Percentiles rank a stretch among this genome's conserved stretches.
Conservation (phyloP, 345 rosid species). For the Lepidium didymum region DNA sequence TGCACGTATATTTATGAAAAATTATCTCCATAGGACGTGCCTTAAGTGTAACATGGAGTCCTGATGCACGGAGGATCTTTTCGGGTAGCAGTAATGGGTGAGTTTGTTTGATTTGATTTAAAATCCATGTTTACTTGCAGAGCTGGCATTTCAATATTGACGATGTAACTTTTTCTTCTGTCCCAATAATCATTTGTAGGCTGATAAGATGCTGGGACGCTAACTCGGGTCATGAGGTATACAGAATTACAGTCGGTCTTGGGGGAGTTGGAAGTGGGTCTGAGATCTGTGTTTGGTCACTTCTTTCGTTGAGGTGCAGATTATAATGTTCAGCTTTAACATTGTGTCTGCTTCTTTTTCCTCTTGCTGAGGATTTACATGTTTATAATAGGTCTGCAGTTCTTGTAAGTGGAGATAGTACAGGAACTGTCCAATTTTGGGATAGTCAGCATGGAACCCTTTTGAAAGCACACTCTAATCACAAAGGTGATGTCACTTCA, state of each 20-base stretch:
- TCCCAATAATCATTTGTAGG: slow-evolving; percentile 36
- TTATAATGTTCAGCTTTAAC: background rate
- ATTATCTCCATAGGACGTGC: slow-evolving; percentile 52
- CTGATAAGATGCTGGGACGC: slow-evolving; percentile 91
- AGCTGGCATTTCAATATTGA: background rate
- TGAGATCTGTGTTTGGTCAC: slow-evolving; percentile 80
- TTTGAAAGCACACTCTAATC: slow-evolving; percentile 66
- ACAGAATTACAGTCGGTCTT: slow-evolving; percentile 76
- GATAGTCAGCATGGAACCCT: slow-evolving; percentile 78
- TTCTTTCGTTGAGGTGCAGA: slow-evolving; percentile 71
- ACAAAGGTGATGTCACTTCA: slow-evolving; percentile 85
- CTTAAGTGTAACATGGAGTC: slow-evolving; percentile 73
- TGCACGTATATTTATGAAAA: background rate
- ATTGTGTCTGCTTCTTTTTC: background rate
- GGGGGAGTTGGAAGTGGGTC: slow-evolving; percentile 63
- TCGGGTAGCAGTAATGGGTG: slow-evolving; percentile 96
- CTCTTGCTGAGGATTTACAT: slow-evolving; percentile 12
- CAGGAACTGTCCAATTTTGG: slow-evolving; percentile 95
- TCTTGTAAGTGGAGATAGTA: slow-evolving; percentile 90
- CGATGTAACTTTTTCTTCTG: background rate
- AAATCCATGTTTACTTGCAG: background rate
- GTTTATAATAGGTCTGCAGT: slow-evolving; percentile 50
- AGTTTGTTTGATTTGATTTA: slow-evolving; percentile 17
- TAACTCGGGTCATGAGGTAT: slow-evolving; percentile 53
- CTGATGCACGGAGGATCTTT: slow-evolving; percentile 52